phyloP scores from a whole-genome alignment of 225 moss, liverwort and hornwort genomes.

The Physcomitrellopsis africana region DNA sequence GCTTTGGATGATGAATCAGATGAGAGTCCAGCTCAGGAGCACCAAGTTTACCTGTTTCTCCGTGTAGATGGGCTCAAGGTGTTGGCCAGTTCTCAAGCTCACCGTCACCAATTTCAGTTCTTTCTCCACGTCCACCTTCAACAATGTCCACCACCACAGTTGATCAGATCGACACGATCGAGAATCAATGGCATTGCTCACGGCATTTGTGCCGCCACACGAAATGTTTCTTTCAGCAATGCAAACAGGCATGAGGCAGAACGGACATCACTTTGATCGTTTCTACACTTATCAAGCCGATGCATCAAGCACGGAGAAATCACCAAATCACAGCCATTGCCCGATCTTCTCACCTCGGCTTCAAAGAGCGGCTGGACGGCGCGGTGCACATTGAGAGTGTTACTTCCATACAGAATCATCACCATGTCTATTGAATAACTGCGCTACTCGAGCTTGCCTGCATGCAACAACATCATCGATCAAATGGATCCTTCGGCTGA shows the following conservation, averaged over 20 bases:
- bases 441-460: too few relatives aligned
- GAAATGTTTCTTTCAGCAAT: not conserved
- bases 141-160: too few relatives aligned
- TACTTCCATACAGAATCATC: slow-evolving; percentile 39
- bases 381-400: slow-evolving; percentile 32
- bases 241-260: not conserved
- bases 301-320: too few relatives aligned
- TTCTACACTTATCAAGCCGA: too few relatives aligned
- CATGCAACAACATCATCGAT: too few relatives aligned
- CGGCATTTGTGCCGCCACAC: too few relatives aligned
- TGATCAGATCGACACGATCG: too few relatives aligned
- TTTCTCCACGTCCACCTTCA: too few relatives aligned
- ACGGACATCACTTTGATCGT: not conserved
- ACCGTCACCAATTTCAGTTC: too few relatives aligned
- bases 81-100: not conserved
- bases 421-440: slow-evolving; percentile 21
- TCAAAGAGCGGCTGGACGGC: slow-evolving; percentile 37
- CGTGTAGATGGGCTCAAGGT: slow-evolving; percentile 10
- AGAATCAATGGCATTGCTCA: too few relatives aligned
- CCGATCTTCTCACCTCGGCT: slow-evolving; percentile 2
- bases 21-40: too few relatives aligned
- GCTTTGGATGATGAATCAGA: not conserved
- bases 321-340: not conserved
- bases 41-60: slow-evolving; percentile 25
- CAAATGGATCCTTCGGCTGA: too few relatives aligned